Evolutionary conservation across 805 yeast species (phyloP).

Genomic region (Candida pseudofarinosa): DNA sequence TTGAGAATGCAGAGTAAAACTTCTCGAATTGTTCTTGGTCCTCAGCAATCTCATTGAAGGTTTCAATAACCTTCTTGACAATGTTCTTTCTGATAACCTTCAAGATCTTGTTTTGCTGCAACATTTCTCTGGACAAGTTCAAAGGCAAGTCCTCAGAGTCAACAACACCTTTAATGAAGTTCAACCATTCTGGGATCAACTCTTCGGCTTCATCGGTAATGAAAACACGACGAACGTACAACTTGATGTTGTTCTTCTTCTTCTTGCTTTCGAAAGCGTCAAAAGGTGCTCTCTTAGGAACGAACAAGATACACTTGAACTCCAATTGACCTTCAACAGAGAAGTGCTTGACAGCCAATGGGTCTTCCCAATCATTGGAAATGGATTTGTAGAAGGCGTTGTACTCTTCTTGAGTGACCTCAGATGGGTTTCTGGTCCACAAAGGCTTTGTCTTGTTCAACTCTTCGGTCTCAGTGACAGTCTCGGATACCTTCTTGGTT

Average conservation of each 20-base stretch:
- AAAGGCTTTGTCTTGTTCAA: conserved; percentile 98
- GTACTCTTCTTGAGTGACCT: conserved; percentile 96
- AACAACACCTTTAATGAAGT: conserved; percentile 97
- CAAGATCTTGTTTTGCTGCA: conserved; percentile 99
- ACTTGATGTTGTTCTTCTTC: conserved; percentile 98
- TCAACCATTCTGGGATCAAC: conserved; percentile 97
- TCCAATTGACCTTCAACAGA: conserved; percentile 99
- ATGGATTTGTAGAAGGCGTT: conserved; percentile 99
- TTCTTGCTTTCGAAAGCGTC: conserved; percentile 97
- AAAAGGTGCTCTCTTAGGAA: conserved; percentile 99
- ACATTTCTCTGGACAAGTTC: conserved; percentile 99
- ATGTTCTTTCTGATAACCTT: conserved; percentile 99
- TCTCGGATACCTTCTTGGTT: conserved; percentile 87
- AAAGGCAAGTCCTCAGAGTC: conserved; percentile 99
- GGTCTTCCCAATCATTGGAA: conserved; percentile 99
- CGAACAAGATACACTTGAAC: conserved; percentile 94
- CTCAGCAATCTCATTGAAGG: conserved; percentile 99
- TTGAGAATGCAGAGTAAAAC: conserved; percentile 96
- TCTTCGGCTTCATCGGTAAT: conserved; percentile 99
- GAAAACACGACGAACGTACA: conserved; percentile 98
- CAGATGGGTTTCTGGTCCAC: conserved; percentile 99
- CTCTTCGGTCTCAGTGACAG: conserved; percentile 94
- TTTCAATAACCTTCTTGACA: conserved; percentile 96
- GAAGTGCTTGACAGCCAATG: conserved; percentile 98
- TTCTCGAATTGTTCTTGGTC: conserved; percentile 97